A percentile compares a stretch with the other conserved stretches of the same genome.
These are phyloP conservation scores for Leccinum variicolor DNA, from an alignment of 768 basidiomycete species.

Conservation along the genomic window DNA sequence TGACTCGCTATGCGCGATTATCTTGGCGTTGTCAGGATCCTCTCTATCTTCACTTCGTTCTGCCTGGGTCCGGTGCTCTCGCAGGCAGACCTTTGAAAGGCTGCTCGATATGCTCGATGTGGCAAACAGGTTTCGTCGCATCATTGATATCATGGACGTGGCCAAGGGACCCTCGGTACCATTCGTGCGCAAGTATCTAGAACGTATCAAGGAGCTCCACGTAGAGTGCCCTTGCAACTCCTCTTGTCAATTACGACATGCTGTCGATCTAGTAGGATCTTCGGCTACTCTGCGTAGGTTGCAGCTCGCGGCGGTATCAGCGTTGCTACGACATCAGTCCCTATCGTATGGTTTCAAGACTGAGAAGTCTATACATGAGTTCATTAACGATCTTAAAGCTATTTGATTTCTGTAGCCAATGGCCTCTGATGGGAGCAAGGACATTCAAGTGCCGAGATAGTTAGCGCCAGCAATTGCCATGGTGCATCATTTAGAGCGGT, in stretches of 20 bases:
- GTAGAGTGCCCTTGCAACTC: slow-evolving; percentile 39
- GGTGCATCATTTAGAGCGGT: background rate
- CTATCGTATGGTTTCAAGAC: slow-evolving; percentile 47
- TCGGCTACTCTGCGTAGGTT: slow-evolving; percentile 56
- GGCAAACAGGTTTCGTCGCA: slow-evolving; percentile 32
- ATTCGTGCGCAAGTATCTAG: slow-evolving; percentile 60
- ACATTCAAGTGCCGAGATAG: slow-evolving; percentile 38
- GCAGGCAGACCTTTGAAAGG: slow-evolving; percentile 47
- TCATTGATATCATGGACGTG: slow-evolving; percentile 41
- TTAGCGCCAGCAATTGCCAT: background rate
- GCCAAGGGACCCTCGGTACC: slow-evolving; percentile 64
- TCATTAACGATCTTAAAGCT: slow-evolving; percentile 46
- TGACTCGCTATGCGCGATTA: slow-evolving; percentile 64
- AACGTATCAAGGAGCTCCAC: slow-evolving; percentile 54
- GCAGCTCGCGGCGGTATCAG: slow-evolving; percentile 46
- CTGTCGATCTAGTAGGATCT: slow-evolving; percentile 37
- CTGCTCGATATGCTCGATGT: slow-evolving; percentile 59
- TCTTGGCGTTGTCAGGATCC: slow-evolving; percentile 58
- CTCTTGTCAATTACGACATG: background rate
- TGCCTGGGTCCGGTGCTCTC: slow-evolving; percentile 64
- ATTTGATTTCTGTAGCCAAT: slow-evolving; percentile 37
- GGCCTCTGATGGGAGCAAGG: slow-evolving; percentile 56
- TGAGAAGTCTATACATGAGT: slow-evolving; percentile 43
- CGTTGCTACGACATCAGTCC: slow-evolving; percentile 56
- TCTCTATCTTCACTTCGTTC: slow-evolving; percentile 54